phyloP scores from a whole-genome alignment of 2,329 filamentous ascomycete species.

The Elsinoe perseae region DNA sequence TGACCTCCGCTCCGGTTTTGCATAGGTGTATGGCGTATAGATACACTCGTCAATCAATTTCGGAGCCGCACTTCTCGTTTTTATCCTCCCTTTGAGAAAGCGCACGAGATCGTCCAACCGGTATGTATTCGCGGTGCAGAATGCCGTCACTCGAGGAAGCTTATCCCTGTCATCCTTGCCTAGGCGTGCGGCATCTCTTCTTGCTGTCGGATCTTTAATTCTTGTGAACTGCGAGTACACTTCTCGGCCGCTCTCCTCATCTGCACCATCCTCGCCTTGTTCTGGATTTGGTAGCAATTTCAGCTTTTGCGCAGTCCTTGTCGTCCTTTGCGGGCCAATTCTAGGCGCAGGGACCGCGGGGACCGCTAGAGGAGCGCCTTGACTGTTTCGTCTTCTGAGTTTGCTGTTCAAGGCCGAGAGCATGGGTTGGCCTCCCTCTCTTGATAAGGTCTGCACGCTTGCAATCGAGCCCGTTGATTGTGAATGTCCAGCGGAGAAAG shows the following conservation, averaged over 20 bases:
- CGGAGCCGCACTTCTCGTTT: slow-evolving; percentile 69
- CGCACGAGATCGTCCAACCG: slow-evolving; percentile 82
- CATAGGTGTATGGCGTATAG: slow-evolving; percentile 87
- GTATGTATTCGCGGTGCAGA: slow-evolving; percentile 90
- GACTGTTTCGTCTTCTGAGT: slow-evolving; percentile 76
- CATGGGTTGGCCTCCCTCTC: slow-evolving; percentile 47
- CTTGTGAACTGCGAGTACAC: slow-evolving; percentile 97
- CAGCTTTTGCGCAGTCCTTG: slow-evolving; percentile 91
- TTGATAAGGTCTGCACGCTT: slow-evolving; percentile 34
- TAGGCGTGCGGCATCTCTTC: slow-evolving; percentile 81
- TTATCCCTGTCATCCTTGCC: slow-evolving; percentile 87
- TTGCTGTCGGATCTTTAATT: slow-evolving; percentile 91
- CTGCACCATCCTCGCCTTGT: slow-evolving; percentile 62
- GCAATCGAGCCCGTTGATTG: slow-evolving; percentile 25
- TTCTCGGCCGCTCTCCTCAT: slow-evolving; percentile 88
- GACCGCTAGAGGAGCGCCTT: slow-evolving; percentile 51
- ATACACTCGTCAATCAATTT: slow-evolving; percentile 97
- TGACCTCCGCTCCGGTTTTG: slow-evolving; percentile 29
- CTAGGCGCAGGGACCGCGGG: slow-evolving; percentile 50
- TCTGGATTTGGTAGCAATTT: slow-evolving; percentile 94
- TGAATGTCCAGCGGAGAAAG: slow-evolving; percentile 29
- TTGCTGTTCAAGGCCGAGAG: slow-evolving; percentile 80
- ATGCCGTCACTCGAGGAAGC: slow-evolving; percentile 86
- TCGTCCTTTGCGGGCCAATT: slow-evolving; percentile 89
- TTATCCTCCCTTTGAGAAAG: slow-evolving; percentile 78